Evolutionary conservation across 352 stramenopile genomes (phyloP).

Genomic region (Phytopythium oedochilum): DNA sequence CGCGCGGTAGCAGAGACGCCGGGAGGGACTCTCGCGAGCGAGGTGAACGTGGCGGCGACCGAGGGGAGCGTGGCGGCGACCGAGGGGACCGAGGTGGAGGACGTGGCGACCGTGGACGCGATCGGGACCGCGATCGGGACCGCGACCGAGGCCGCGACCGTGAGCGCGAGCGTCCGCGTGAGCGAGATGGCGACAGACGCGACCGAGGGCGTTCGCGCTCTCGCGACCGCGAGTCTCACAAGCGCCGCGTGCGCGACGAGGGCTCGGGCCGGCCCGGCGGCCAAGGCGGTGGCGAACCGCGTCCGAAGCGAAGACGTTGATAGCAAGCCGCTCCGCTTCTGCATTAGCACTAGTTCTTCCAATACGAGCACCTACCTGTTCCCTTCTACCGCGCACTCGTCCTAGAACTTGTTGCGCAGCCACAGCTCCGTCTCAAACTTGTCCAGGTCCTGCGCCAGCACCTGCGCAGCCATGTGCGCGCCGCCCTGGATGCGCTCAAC

Average conservation of each 20-base stretch:
- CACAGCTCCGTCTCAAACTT: conserved; percentile 83
- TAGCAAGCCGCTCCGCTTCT: not conserved
- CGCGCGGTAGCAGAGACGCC: conserved; percentile 9
- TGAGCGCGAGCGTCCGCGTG: conserved; percentile 22
- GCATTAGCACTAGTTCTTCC: not conserved
- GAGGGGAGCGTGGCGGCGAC: conserved; percentile 8
- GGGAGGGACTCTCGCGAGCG: conserved; percentile 9
- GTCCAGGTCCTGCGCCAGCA: conserved; percentile 74
- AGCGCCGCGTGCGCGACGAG: conserved; percentile 57
- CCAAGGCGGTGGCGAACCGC: conserved; percentile 16
- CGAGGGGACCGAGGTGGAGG: no score
- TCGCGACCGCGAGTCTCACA: conserved; percentile 63
- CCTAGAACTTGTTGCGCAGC: conserved; percentile 71
- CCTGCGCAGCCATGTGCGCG: conserved; percentile 46
- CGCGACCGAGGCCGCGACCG: conserved; percentile 20
- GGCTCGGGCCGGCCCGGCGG: conserved; percentile 17
- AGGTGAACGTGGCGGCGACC: conserved; percentile 6
- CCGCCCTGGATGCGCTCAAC: conserved; percentile 52
- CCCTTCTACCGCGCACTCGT: not conserved
- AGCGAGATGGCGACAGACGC: conserved; percentile 22
- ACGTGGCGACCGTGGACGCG: conserved; percentile 23
- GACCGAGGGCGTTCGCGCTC: conserved; percentile 35
- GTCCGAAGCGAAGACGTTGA: conserved; percentile 48
- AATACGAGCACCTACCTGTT: not conserved
- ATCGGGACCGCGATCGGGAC: conserved; percentile 16